Percentiles rank a stretch among this genome's conserved stretches.
Evolutionary conservation across 176 grass and related monocot genomes (phyloP).

Genomic region (Lolium rigidum): DNA sequence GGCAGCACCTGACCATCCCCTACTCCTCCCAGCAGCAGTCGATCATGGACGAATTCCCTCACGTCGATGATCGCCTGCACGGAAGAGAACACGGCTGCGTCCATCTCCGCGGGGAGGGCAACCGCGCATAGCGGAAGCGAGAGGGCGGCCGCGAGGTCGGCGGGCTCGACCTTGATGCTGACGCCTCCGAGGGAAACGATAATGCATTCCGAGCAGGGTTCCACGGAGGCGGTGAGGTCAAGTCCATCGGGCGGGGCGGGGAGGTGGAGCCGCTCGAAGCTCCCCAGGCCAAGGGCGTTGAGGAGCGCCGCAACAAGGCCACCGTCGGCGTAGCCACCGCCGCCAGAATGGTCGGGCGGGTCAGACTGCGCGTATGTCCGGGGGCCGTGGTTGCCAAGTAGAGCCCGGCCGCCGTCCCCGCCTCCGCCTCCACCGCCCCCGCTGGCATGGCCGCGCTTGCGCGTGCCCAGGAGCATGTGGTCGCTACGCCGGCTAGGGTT

Average conservation of each 20-base stretch:
- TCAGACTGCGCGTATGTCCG: neutral
- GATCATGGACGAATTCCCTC: conserved; percentile 33
- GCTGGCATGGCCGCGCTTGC: neutral
- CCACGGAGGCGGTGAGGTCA: conserved; percentile 27
- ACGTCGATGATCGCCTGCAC: conserved; percentile 44
- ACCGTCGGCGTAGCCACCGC: neutral
- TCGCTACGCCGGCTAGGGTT: neutral
- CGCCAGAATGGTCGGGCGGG: neutral
- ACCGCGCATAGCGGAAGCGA: conserved; percentile 1
- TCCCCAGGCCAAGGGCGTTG: conserved; percentile 22
- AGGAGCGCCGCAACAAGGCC: neutral
- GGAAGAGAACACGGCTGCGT: conserved; percentile 12
- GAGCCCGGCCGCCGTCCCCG: neutral
- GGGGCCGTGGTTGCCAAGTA: no score
- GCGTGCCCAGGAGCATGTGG: neutral
- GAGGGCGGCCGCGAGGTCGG: conserved; percentile 38
- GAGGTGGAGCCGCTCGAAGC: conserved; percentile 37
- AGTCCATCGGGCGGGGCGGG: conserved; percentile 1
- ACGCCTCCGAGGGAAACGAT: neutral
- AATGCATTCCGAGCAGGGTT: conserved; percentile 5
- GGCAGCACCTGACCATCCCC: no score
- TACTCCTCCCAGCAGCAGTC: conserved; percentile 29
- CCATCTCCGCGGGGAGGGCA: neutral
- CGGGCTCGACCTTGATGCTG: neutral
- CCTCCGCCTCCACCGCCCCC: neutral